Conservation (phyloP, 2,329 filamentous ascomycete species). For the Stachybotrys echinatus region DNA sequence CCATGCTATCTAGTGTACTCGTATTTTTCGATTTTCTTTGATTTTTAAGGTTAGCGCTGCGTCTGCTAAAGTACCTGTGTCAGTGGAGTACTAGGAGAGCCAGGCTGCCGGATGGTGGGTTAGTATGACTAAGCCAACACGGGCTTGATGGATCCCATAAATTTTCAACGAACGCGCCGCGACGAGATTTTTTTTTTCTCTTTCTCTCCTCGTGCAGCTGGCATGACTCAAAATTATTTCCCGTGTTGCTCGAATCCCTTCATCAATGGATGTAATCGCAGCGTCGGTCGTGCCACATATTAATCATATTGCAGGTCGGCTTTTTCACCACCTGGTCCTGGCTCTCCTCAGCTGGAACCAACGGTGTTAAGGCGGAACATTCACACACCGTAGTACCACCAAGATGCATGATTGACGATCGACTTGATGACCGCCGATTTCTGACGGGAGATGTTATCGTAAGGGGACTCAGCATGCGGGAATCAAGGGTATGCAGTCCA, state of each 20-base stretch:
- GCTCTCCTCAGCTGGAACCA: constrained; percentile 20
- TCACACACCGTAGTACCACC: too few species aligned
- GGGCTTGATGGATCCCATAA: constrained; percentile 19
- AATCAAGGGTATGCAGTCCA: not conserved
- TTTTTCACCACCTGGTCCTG: constrained; percentile 41
- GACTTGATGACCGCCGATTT: too few species aligned
- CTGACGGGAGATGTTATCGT: too few species aligned
- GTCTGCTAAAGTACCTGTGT: too few species aligned
- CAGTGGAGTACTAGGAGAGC: too few species aligned
- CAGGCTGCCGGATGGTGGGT: not conserved
- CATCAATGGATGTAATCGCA: constrained; percentile 45
- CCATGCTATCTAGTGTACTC: too few species aligned
- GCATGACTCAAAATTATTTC: constrained; percentile 62
- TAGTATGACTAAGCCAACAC: constrained; percentile 15
- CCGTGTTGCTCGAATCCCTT: constrained; percentile 74
- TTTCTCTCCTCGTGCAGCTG: constrained; percentile 70
- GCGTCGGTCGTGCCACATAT: constrained; percentile 80
- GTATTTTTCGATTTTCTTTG: too few species aligned
- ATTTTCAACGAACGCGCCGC: constrained; percentile 13
- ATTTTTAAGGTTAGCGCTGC: too few species aligned
- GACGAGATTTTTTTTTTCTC: constrained; percentile 25
- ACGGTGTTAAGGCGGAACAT: constrained; percentile 39
- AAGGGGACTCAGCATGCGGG: too few species aligned
- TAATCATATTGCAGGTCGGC: constrained; percentile 69
- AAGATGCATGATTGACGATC: too few species aligned